Evolutionary conservation across 495 filamentous ascomycete genomes (phyloP), one percentile per base, ranked within the genome.

Genomic region (Talaromyces liani): DNA sequence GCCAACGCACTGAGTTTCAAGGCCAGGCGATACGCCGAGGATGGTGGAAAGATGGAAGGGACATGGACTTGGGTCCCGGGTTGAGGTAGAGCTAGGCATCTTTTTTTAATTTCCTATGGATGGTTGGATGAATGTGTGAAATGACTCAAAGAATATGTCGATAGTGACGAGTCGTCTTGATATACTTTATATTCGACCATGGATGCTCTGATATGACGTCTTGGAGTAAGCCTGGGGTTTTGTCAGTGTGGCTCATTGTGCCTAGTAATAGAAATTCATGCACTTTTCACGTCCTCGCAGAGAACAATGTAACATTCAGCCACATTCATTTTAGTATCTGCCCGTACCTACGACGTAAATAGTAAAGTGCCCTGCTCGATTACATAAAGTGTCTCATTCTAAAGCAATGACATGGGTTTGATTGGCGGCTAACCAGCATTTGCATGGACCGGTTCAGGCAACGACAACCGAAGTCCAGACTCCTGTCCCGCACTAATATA

Each of bases 1-100:
- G 0, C 71, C 73, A 20, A 59, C 67, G 59, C 73, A 75, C 18
- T 53, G 65, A 18, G 63, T 58, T 25, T 75, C 71, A 16, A 66
- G 3, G 2, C 68, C 62, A 18, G 73, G 73, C 36, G 68, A 24
- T 18, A 73, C 66, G 4, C 66, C 54, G 49, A 75, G 63, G 24
- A 75, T 71, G 0, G 67, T 58, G 12, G 66, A 67, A 20, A 74
- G 69, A 60, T 67, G 54, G 9, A 64, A 66, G 60, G 68, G 68
- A 29, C 12, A 16, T 55, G 10, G 51, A 29, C 12, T 29, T 55
- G 14, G 51, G 10, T 20, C 25, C 20, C n/a, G 7, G 51, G 9
- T 16, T 24, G 4, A 4, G 9, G 7, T 25, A 29, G 51, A 55
- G 20, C 12, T 24, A 55, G 22, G 24, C 51, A 55, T 55, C n/a